A percentile compares a stretch with the other conserved stretches of the same genome.
Evolutionary conservation across 345 rosid species (phyloP).

Genomic region (Gossypium bickii): DNA sequence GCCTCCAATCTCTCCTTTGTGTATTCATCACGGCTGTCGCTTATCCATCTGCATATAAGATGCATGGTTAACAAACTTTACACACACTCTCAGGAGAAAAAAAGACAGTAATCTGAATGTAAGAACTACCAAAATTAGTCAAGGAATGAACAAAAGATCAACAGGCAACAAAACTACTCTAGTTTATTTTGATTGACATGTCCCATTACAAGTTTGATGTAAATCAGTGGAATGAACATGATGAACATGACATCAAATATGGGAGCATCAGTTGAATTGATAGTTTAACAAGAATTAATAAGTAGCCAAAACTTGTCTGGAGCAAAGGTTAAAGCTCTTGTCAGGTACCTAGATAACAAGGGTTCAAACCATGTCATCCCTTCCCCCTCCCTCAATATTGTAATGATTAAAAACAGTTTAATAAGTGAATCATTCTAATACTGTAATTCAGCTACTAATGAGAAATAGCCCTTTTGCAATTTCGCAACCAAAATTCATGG

Average conservation of each 20-base stretch:
- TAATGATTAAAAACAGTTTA: too few relatives aligned
- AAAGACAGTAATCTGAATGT: too few relatives aligned
- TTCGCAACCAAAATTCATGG: not conserved
- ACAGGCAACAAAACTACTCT: not conserved
- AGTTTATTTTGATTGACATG: not conserved
- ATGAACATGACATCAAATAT: not conserved
- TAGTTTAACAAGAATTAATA: not conserved
- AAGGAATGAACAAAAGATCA: not conserved
- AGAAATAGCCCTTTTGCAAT: not conserved
- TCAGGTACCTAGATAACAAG: too few relatives aligned
- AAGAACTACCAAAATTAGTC: not conserved
- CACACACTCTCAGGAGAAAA: not conserved
- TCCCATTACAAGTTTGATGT: not conserved
- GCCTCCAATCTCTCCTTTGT: slow-evolving; percentile 79
- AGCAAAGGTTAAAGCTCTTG: too few relatives aligned
- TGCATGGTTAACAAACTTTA: not conserved
- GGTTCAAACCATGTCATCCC: too few relatives aligned
- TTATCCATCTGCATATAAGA: slow-evolving; percentile 73
- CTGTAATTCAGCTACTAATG: not conserved
- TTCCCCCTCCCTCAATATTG: too few relatives aligned
- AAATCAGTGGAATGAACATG: not conserved
- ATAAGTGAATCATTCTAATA: not conserved
- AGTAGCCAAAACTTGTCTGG: too few relatives aligned
- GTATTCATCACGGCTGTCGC: slow-evolving; percentile 91
- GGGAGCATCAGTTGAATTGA: not conserved